phyloP scores from a whole-genome alignment of 192 early-diverging fungal species.

The Linnemannia schmuckeri region DNA sequence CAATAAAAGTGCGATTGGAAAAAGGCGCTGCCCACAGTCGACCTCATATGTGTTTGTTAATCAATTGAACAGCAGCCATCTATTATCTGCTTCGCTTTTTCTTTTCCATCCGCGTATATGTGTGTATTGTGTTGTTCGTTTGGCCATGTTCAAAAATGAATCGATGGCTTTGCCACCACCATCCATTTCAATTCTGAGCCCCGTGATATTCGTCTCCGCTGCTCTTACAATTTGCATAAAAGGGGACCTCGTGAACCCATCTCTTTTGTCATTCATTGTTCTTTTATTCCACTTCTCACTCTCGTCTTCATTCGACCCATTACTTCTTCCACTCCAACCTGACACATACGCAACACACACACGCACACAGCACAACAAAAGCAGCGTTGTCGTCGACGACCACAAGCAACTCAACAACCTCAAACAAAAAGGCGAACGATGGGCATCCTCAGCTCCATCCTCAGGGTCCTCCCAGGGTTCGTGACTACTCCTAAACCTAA shows the following conservation, averaged over 20 bases:
- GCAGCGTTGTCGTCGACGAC: background rate
- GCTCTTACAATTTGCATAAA: background rate
- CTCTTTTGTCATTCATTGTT: background rate
- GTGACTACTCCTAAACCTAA: constrained; percentile 3
- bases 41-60: background rate
- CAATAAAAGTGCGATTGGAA: too few relatives aligned
- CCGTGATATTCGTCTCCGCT: background rate
- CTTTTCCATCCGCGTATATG: too few relatives aligned
- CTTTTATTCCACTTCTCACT: background rate
- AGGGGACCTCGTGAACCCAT: background rate
- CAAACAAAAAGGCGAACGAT: constrained; percentile 9
- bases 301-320: background rate
- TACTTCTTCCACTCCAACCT: background rate
- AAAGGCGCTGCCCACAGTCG: too few relatives aligned
- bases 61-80: too few relatives aligned
- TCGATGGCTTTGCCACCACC: background rate
- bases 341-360: background rate
- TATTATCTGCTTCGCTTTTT: background rate
- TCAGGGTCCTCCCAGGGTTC: constrained; percentile 9
- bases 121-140: background rate
- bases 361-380: background rate
- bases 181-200: background rate
- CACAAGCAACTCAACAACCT: background rate
- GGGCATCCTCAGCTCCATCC: constrained; percentile 43
- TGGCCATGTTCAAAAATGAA: background rate